Evolutionary conservation across 2,329 filamentous ascomycete genomes (phyloP), one percentile per base, ranked within the genome.

Genomic region (Tolypocladium paradoxum): DNA sequence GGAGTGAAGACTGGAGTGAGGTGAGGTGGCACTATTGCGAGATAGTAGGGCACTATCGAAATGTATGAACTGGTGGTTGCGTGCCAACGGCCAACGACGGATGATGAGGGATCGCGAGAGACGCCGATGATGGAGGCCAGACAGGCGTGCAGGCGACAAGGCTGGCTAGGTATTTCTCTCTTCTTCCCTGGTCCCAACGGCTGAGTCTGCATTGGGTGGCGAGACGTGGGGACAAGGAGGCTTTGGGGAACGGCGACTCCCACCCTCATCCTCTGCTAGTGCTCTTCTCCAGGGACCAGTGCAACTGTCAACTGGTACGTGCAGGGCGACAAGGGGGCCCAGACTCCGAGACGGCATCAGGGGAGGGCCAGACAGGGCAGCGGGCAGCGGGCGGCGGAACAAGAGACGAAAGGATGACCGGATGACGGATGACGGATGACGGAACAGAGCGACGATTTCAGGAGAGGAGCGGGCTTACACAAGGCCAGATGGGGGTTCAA

Each of bases 1-100:
- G 43, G 43, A 24, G 43, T n/a, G 43, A 33, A 27, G 43, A 31
- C 43, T 46, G 24, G 27, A 31, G 18, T n/a, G 43, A 20, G 36
- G 16, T 38, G 50, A 29, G 47, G 49, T 22, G 49, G 49, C 49
- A 49, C 45, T 52, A 52, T 48, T 29, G 48, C 43, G 27, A 31
- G 43, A 20, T 12, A 6, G 43, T 2, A 31, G 43, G 43, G 43
- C 43, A 31, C 43, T 46, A 46, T 31, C 24, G 16, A 12, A 27
- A 24, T 3, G 40, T 11, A 29, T 22, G 40, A n/a, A 27, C 24
- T 16, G 37, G 3, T 14, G 11, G n/a, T 20, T 40, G 37, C 37
- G 37, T 22, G 37, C 37, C 37, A 35, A 6, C 20, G 20, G 37
- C 37, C 37, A 35, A 6, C 20, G 20, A 40, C 20, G 20, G 22